Evolutionary conservation across 495 filamentous ascomycete species (phyloP), one percentile per base, ranked within the genome.

Genomic region (Xylaria flabelliformis): DNA sequence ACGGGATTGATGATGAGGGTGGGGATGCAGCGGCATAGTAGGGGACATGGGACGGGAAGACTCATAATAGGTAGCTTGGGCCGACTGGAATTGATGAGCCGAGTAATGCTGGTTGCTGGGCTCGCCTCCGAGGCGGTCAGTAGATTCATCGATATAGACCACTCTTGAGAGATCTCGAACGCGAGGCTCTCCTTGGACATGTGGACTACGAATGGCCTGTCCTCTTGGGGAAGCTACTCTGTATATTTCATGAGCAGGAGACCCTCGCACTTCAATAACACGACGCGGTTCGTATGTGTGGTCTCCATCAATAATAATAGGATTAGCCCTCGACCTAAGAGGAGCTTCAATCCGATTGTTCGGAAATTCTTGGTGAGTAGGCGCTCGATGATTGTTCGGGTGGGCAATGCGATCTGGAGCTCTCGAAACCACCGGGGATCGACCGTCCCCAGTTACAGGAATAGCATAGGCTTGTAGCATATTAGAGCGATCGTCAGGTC

Each of bases 241-340:
- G 12, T 53, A 74, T 1, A 64, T 72, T 29, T 59, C 61, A 62
- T 58, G 56, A 29, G 46, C 67, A 41, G 70, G 74, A 53, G 70
- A 63, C 13, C 72, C 67, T 65, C 70, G 77, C 55, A 74, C 61
- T 69, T 74, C 75, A 39, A 78, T 67, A 62, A 79, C 73, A 66
- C 74, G 74, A 66, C 74, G 75, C 69, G 74, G 74, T 59, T 65
- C 70, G 46, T 46, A 63, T 41, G 21, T 21, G 24, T 29, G 4
- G 6, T 74, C 73, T 50, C 73, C 67, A 71, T 72, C 70, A 51
- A 78, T 64, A 41, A 79, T 13, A 32, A 77, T 67, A 9, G 72
- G 77, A 63, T 76, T 59, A 62, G 72, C 74, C 48, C 76, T 76
- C 17, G 62, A 70, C 42, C 77, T 76, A 73, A 46, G 34, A 70